These are phyloP conservation scores for Alternaria arborescens DNA, from an alignment of 2,329 filamentous ascomycete species.

Conservation along the genomic window DNA sequence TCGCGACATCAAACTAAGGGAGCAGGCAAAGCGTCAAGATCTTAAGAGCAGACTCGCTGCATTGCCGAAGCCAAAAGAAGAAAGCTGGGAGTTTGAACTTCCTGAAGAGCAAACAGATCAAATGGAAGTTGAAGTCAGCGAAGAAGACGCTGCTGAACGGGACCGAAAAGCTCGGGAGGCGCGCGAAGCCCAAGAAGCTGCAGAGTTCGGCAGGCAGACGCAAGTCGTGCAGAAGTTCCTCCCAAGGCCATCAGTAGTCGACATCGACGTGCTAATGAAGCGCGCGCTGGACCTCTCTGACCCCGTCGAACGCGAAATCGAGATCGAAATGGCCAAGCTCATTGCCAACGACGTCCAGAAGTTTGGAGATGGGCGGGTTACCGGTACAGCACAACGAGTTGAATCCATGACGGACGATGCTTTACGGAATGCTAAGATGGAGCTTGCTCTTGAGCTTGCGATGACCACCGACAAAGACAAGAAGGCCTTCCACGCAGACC, in stretches of 20 bases:
- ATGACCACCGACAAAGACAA: constrained; percentile 60
- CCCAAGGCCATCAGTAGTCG: constrained; percentile 77
- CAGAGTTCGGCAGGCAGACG: constrained; percentile 82
- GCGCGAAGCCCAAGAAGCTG: constrained; percentile 69
- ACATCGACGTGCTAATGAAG: constrained; percentile 73
- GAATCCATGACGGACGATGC: constrained; percentile 73
- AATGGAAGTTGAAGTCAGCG: constrained; percentile 61
- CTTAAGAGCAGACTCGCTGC: constrained; percentile 78
- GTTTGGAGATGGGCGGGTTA: constrained; percentile 74
- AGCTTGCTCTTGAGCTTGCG: constrained; percentile 75
- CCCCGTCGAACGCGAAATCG: constrained; percentile 73
- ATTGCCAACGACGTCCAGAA: constrained; percentile 83
- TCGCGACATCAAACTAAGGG: constrained; percentile 74
- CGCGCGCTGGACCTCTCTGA: constrained; percentile 69
- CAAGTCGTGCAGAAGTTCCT: constrained; percentile 89
- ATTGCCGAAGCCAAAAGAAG: constrained; percentile 90
- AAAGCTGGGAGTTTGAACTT: constrained; percentile 91
- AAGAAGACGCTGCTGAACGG: constrained; percentile 76
- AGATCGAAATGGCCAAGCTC: constrained; percentile 78
- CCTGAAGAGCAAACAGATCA: constrained; percentile 80
- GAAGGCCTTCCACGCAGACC: constrained; percentile 54
- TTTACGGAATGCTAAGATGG: constrained; percentile 77
- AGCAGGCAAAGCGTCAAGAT: constrained; percentile 72
- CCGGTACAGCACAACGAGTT: constrained; percentile 67
- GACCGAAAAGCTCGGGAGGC: constrained; percentile 73